These are phyloP conservation scores for Rhodotorula sphaerocarpa DNA, from an alignment of 768 basidiomycete species.

Conservation along the genomic window DNA sequence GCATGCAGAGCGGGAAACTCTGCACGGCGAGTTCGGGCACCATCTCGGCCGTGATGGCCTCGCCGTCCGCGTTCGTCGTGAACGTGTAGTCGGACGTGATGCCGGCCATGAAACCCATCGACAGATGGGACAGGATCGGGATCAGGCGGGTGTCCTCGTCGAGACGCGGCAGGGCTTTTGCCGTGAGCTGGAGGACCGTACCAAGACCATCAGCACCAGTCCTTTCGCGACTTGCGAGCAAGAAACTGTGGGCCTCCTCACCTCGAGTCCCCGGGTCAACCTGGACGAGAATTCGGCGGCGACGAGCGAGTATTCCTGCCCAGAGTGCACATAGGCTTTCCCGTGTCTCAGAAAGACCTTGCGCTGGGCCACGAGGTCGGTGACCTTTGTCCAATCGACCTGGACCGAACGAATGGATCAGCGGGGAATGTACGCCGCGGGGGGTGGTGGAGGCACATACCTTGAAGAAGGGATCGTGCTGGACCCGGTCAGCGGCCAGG, in stretches of 20 bases:
- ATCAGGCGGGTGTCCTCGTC: conserved; percentile 88
- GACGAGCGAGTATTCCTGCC: conserved; percentile 55
- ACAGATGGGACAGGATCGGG: conserved; percentile 82
- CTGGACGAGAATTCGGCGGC: conserved; percentile 72
- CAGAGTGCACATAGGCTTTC: conserved; percentile 79
- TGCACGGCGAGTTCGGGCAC: conserved; percentile 73
- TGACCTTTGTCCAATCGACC: conserved; percentile 96
- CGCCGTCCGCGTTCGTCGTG: conserved; percentile 51
- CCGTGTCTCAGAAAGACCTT: conserved; percentile 68
- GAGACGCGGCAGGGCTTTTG: conserved; percentile 74
- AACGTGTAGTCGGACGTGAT: conserved; percentile 72
- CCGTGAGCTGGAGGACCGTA: conserved; percentile 56
- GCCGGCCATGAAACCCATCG: conserved; percentile 86
- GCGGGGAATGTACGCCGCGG: too few species aligned
- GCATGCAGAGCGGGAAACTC: conserved; percentile 95
- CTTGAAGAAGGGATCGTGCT: conserved; percentile 65
- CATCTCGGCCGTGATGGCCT: conserved; percentile 85
- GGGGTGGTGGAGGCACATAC: too few species aligned
- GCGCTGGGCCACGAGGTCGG: conserved; percentile 77
- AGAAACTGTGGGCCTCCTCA: conserved; percentile 43
- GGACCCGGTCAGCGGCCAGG: conserved; percentile 42
- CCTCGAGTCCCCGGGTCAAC: conserved; percentile 68
- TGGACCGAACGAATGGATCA: conserved; percentile 42
- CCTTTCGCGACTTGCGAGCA: background rate
- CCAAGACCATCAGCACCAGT: background rate